These are phyloP conservation scores for Achlya hypogyna DNA, from an alignment of 352 stramenopile genomes.

Conservation along the genomic window DNA sequence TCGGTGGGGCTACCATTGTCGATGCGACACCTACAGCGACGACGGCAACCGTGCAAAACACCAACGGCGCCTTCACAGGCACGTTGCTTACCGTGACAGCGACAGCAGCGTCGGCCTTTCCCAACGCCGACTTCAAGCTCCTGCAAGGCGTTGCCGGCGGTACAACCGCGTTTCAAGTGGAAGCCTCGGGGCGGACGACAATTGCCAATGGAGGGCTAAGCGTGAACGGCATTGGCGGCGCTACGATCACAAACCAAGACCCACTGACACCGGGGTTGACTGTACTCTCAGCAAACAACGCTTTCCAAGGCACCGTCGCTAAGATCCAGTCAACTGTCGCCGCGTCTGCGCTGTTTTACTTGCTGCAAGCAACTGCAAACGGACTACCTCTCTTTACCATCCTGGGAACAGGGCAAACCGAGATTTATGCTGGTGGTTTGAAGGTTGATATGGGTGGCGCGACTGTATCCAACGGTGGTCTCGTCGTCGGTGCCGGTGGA, in stretches of 20 bases:
- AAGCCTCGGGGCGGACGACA: conserved; percentile 42
- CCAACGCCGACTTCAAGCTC: conserved; percentile 30
- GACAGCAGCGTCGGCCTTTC: conserved; percentile 23
- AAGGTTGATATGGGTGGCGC: conserved; percentile 32
- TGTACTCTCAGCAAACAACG: conserved; percentile 22
- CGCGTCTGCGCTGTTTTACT: conserved; percentile 30
- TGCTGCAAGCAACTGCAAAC: conserved; percentile 33
- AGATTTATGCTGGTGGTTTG: conserved; percentile 34
- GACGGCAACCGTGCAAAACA: conserved; percentile 28
- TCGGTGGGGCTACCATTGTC: conserved; percentile 34
- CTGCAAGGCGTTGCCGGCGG: conserved; percentile 29
- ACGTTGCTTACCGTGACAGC: conserved; percentile 26
- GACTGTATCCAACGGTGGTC: conserved; percentile 32
- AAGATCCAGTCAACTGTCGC: conserved; percentile 28
- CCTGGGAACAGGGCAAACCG: conserved; percentile 35
- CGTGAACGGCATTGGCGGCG: conserved; percentile 30
- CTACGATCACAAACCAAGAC: conserved; percentile 27
- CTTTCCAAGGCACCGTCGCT: conserved; percentile 33
- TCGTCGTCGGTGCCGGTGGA: conserved; percentile 30
- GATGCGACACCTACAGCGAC: conserved; percentile 21
- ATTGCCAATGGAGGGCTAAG: conserved; percentile 34
- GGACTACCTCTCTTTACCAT: conserved; percentile 35
- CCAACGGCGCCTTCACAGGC: conserved; percentile 23
- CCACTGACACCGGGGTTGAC: conserved; percentile 24
- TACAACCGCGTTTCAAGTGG: conserved; percentile 30